Evolutionary conservation across 1,284 basidiomycete genomes (phyloP), one percentile per base, ranked within the genome.

Genomic region (Boletus semigastroideus): DNA sequence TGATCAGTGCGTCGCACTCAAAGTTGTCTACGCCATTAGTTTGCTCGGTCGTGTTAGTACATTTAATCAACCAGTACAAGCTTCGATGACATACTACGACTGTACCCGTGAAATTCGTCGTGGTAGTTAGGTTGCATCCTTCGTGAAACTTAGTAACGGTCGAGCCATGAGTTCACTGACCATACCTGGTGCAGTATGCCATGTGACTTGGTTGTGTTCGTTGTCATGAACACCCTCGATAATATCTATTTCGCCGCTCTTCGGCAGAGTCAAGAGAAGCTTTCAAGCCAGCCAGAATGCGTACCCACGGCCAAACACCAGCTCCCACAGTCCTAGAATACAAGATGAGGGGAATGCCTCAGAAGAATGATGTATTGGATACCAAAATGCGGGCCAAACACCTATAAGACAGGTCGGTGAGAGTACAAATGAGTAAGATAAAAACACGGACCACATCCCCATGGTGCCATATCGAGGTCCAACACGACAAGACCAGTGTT

Each of bases 241-340:
- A 46, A 86, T 82, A 65, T 86, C 85, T 58, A 87, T 84, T 64
- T 86, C 84, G 14, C 84, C 84, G 3, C 69, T 68, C 78, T 81
- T 60, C 33, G 53, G 43, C 43, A 52, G 48, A 58, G 42, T 52
- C 42, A 50, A 53, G 39, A 30, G 14, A 39, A 28, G 41, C 19
- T 51, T 43, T 20, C 19, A 46, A 52, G 36, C 34, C 34, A 16
- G 40, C 17, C 22, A 45, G 38, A 13, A 30, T 46, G 66, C 71
- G 46, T 47, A 78, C 78, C 39, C 62, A 68, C 2, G 83, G 83
- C 82, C 83, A 84, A 53, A 42, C 20, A 12, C 62, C 71, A 53
- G 49, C 49, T 47, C 70, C 70, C 39, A 71, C 30, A 27, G 70
- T 71, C 70, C 70, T 74, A 43, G 51, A 57, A 22, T 52, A 52